Percentiles rank a stretch among this genome's conserved stretches.
Conservation (phyloP, 1,139 yeast genomes). For the Suhomyces atakaporum region DNA sequence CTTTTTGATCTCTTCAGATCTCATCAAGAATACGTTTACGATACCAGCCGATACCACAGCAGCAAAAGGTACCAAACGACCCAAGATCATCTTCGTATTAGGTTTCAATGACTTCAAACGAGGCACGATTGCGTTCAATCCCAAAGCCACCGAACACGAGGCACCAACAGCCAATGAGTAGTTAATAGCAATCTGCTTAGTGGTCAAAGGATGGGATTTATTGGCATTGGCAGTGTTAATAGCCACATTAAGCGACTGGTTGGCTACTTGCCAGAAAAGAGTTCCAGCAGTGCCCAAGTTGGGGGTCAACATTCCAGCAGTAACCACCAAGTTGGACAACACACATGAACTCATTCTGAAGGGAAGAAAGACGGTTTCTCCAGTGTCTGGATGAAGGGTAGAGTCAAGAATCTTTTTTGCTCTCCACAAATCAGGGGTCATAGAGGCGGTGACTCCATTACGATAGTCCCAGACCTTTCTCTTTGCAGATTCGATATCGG, state of each 20-base stretch:
- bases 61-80: conserved; percentile 93
- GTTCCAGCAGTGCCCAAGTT: conserved; percentile 89
- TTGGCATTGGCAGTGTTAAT: conserved; percentile 95
- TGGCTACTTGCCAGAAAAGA: conserved; percentile 94
- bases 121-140: conserved; percentile 87
- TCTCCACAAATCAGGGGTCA: conserved; percentile 86
- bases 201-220: conserved; percentile 87
- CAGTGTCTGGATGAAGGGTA: conserved; percentile 92
- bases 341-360: conserved; percentile 98
- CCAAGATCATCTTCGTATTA: conserved; percentile 65
- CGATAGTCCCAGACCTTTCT: conserved; percentile 68
- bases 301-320: conserved; percentile 97
- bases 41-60: conserved; percentile 97
- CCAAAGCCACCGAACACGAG: conserved; percentile 92
- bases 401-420: conserved; percentile 87
- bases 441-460: conserved; percentile 59
- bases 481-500: conserved; percentile 67
- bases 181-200: conserved; percentile 71
- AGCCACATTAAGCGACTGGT: conserved; percentile 94
- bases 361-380: conserved; percentile 87
- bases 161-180: conserved; percentile 90
- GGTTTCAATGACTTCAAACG: conserved; percentile 68
- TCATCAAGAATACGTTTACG: conserved; percentile 91
- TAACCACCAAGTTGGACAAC: conserved; percentile 86
- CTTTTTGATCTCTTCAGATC: conserved; percentile 87